Evolutionary conservation across 495 filamentous ascomycete genomes (phyloP), one percentile per base, ranked within the genome.

Genomic region (Lasiosphaeria ovina): DNA sequence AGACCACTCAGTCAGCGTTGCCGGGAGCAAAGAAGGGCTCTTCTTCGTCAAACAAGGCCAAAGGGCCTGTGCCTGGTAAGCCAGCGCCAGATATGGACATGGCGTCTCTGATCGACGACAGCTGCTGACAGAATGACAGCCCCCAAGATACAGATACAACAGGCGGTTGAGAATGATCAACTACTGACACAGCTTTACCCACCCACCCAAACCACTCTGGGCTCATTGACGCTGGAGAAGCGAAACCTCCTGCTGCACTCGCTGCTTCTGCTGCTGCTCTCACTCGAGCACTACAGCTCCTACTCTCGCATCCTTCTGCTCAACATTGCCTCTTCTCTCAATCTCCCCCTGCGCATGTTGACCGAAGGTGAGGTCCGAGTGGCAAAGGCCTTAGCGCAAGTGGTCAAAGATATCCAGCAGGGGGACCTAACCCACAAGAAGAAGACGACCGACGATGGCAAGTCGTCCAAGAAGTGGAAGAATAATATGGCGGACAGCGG

Each of bases 241-340:
- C 71, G 78, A 16, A 72, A 70, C 6, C 65, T 83, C 40, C 64
- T 85, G 14, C 68, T 85, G 10, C 75, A 83, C 64, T 84, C 87
- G 1, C 75, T 93, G 45, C 74, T 97, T 4, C 77, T 96, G 7
- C 72, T 96, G 24, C 64, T 93, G 32, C 77, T 97, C 24, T 92
- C 89, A 6, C 70, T 96, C n/a, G 87, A 94, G 68, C 83, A 90
- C 56, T 96, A 97, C 69, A 81, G 79, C 58, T 83, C 89, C 9
- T 85, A 89, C 55, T 92, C 91, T 5, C 83, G 92, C 16, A 81
- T 93, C 14, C 71, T 96, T 9, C 81, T 97, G 35, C 69, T 93
- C 8, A 78, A 88, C 64, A 72, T 92, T 10, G 74, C 87, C 8
- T 87, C 88, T 8, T 90, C 87, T 14, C 73, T 96, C 4, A 74